Evolutionary conservation across 2,329 filamentous ascomycete species (phyloP).

Genomic region (Coleophoma crateriformis): DNA sequence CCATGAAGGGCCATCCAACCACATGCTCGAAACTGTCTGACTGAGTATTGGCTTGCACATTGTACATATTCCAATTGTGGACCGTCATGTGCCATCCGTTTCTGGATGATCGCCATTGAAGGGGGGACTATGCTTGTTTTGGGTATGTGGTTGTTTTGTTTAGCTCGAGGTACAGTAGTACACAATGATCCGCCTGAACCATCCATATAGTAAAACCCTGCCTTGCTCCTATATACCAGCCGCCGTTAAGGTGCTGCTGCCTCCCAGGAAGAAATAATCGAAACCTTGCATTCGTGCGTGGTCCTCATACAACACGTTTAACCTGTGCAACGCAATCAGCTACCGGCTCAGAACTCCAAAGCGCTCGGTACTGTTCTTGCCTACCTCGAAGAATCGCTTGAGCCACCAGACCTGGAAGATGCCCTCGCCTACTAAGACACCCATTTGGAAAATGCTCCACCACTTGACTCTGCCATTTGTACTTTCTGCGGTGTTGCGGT

Average conservation of each 20-base stretch:
- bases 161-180: too few species aligned
- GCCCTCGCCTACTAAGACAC: slow-evolving; percentile 82
- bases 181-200: too few species aligned
- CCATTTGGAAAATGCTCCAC: slow-evolving; percentile 98
- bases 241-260: slow-evolving; percentile 13
- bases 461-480: slow-evolving; percentile 97
- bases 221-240: slow-evolving; percentile 2
- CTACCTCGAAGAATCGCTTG: slow-evolving; percentile 91
- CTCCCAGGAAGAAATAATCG: slow-evolving; percentile 12
- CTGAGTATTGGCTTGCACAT: too few species aligned
- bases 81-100: too few species aligned
- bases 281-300: slow-evolving; percentile 2
- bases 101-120: too few species aligned
- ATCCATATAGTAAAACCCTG: slow-evolving; percentile 8
- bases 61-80: too few species aligned
- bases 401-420: slow-evolving; percentile 99
- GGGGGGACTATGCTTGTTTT: too few species aligned
- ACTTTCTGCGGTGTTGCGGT: slow-evolving; percentile 98
- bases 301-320: slow-evolving; percentile 55
- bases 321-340: slow-evolving; percentile 36
- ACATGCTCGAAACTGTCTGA: too few species aligned
- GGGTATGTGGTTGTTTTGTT: too few species aligned
- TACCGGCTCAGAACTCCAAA: slow-evolving; percentile 21
- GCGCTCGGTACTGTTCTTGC: slow-evolving; percentile 25
- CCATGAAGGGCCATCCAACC: too few species aligned